Evolutionary conservation across 176 grass and related monocot genomes (phyloP).

Genomic region (Avena sativa): DNA sequence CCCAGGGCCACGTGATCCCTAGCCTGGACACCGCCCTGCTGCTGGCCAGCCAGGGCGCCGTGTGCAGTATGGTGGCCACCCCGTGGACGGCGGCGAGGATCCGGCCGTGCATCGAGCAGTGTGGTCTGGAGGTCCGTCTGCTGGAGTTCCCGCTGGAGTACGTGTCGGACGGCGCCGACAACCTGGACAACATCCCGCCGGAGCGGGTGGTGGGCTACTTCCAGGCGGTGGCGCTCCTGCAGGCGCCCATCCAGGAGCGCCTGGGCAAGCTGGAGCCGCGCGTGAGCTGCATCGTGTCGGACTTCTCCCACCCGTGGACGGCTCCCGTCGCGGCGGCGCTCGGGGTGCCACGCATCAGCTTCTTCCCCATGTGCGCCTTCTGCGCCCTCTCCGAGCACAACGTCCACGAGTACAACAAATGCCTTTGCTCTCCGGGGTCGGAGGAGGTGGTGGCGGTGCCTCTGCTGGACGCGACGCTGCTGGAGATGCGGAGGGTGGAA

Average conservation of each 20-base stretch:
- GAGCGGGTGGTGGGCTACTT: not conserved
- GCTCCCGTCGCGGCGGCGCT: constrained; percentile 18
- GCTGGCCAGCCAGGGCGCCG: constrained; percentile 6
- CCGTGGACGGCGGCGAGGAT: not conserved
- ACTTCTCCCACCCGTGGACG: constrained; percentile 50
- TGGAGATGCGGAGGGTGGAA: no score
- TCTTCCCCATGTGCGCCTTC: constrained; percentile 47
- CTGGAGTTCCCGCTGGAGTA: not conserved
- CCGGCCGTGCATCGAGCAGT: not conserved
- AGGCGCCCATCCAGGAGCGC: not conserved
- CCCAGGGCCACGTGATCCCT: no score
- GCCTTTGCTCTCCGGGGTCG: no score
- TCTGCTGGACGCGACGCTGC: no score
- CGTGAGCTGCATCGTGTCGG: constrained; percentile 46
- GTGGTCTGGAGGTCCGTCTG: not conserved
- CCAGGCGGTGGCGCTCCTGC: not conserved
- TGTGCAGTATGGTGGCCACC: constrained; percentile 49
- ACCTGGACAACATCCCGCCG: not conserved
- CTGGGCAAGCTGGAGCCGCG: not conserved
- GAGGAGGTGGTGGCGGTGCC: no score
- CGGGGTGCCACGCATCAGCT: constrained; percentile 39
- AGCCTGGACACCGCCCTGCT: no score
- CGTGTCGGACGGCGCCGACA: not conserved
- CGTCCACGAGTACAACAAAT: no score
- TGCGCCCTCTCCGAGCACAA: constrained; percentile 10